Conservation (phyloP, 768 basidiomycete species). For the Boletus sp. region DNA sequence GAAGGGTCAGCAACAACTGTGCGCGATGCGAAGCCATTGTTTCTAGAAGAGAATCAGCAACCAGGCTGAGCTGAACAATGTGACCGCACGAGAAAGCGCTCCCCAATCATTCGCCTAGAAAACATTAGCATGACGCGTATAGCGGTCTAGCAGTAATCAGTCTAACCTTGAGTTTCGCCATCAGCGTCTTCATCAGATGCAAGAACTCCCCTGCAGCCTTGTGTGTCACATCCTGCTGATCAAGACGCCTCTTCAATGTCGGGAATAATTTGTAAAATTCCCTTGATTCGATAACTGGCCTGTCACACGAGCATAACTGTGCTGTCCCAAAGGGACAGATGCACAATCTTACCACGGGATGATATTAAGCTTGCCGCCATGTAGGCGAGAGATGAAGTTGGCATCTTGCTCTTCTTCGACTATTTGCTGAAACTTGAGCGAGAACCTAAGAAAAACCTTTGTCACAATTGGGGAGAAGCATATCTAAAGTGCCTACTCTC, state of each 20-base stretch:
- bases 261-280: slow-evolving; percentile 55
- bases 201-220: slow-evolving; percentile 51
- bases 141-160: not conserved
- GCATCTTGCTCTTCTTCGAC: slow-evolving; percentile 55
- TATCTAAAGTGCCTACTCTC: slow-evolving; percentile 42
- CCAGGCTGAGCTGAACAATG: not conserved
- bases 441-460: slow-evolving; percentile 38
- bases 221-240: slow-evolving; percentile 48
- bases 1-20: slow-evolving; percentile 37
- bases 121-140: not conserved
- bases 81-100: slow-evolving; percentile 49
- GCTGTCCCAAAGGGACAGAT: not conserved
- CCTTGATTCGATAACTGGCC: slow-evolving; percentile 58
- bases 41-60: slow-evolving; percentile 29
- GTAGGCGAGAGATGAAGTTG: slow-evolving; percentile 60
- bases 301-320: not conserved
- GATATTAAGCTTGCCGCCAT: slow-evolving; percentile 51
- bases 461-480: not conserved
- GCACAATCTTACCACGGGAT: slow-evolving; percentile 45
- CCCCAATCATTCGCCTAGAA: slow-evolving; percentile 61
- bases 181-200: slow-evolving; percentile 54
- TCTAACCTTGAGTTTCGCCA: slow-evolving; percentile 61
- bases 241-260: slow-evolving; percentile 42
- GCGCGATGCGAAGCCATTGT: slow-evolving; percentile 46
- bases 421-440: slow-evolving; percentile 55